Conservation (phyloP, 306 rosid species). For the Dryas octopetala region DNA sequence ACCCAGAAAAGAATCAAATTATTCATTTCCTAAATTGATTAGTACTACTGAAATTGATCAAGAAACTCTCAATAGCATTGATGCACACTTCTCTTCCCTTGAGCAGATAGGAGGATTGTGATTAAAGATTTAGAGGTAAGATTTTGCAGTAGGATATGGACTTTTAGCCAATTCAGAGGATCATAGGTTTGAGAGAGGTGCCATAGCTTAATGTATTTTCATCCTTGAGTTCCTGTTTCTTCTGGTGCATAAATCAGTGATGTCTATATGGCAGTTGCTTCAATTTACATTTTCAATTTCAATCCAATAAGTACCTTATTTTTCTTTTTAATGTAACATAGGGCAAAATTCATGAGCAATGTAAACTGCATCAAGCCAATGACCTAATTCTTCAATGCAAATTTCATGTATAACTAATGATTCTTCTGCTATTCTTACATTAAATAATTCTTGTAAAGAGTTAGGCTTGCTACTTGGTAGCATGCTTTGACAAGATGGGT, state of each 20-base stretch:
- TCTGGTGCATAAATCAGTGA: not conserved
- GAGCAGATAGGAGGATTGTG: slow-evolving; percentile 61
- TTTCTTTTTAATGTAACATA: not conserved
- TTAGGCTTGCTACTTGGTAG: no score
- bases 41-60: slow-evolving; percentile 48
- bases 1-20: slow-evolving; percentile 39
- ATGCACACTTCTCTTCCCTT: slow-evolving; percentile 63
- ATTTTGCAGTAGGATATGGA: slow-evolving; percentile 10
- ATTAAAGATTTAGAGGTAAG: slow-evolving; percentile 24
- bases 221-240: slow-evolving; percentile 12
- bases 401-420: not conserved
- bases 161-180: slow-evolving; percentile 21
- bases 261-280: slow-evolving; percentile 8
- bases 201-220: slow-evolving; percentile 3
- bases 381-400: not conserved
- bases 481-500: not conserved
- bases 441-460: not conserved
- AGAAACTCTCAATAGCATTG: slow-evolving; percentile 56
- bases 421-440: not conserved
- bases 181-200: slow-evolving; percentile 20
- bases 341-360: not conserved
- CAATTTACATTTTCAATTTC: slow-evolving; percentile 11
- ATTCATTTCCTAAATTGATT: slow-evolving; percentile 46
- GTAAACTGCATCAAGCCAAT: not conserved
- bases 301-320: slow-evolving; percentile 1